Conservation (phyloP, 2,329 filamentous ascomycete species). For the Alternaria incomplexa region DNA sequence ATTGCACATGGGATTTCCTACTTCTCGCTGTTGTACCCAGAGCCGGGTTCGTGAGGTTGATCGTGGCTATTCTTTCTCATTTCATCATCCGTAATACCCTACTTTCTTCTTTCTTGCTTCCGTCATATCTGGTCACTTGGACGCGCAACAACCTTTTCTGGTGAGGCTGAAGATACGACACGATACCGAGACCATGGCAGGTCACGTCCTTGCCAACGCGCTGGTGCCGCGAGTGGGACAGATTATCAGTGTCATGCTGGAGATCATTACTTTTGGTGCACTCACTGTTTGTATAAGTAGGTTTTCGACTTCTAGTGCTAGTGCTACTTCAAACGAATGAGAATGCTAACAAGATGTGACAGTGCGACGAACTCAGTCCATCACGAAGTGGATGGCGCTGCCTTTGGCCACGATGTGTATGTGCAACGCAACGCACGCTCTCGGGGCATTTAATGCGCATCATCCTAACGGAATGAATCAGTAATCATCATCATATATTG, state of each 20-base stretch:
- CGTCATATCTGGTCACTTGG: not conserved
- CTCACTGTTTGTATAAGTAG: slow-evolving; percentile 27
- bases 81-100: not conserved
- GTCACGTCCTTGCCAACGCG: not conserved
- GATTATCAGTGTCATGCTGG: slow-evolving; percentile 29
- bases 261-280: slow-evolving; percentile 31
- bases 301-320: not conserved
- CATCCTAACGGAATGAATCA: slow-evolving; percentile 31
- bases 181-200: not conserved
- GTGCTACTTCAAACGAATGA: not conserved
- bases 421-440: not conserved
- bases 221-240: slow-evolving; percentile 30
- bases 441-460: not conserved
- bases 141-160: not conserved
- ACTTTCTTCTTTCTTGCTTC: not conserved
- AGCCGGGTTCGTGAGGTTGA: not conserved
- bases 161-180: not conserved
- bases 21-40: not conserved
- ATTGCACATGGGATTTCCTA: not conserved
- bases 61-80: not conserved
- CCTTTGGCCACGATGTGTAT: slow-evolving; percentile 30
- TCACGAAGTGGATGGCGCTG: slow-evolving; percentile 28
- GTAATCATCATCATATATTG: slow-evolving; percentile 66
- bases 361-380: slow-evolving; percentile 33
- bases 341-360: not conserved